These are phyloP conservation scores for Mercurialis annua DNA, from an alignment of 345 rosid species.

Conservation along the genomic window DNA sequence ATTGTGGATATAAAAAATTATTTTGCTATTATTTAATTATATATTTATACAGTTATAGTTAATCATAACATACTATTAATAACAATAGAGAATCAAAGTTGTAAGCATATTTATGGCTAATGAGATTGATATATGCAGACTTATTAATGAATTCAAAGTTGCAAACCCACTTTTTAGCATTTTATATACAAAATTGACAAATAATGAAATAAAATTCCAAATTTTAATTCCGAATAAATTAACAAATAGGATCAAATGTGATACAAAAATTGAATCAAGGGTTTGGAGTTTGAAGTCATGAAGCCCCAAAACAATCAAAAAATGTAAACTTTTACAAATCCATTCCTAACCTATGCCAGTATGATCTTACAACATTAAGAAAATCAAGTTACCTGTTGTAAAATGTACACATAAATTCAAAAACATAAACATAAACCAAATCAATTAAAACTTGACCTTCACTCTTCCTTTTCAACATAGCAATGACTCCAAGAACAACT, in stretches of 20 bases:
- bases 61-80: no score
- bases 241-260: not conserved
- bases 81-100: no score
- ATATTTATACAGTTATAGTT: no score
- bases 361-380: conserved; percentile 8
- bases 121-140: no score
- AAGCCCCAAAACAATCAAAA: conserved; percentile 17
- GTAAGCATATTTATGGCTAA: no score
- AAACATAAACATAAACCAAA: not conserved
- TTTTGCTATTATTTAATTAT: no score
- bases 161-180: no score
- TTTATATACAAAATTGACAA: no score
- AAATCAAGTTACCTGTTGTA: not conserved
- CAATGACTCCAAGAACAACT: conserved; percentile 48
- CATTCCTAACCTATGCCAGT: not conserved
- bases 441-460: not conserved
- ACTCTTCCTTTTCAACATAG: conserved; percentile 28
- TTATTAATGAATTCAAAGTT: no score
- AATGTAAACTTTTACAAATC: not conserved
- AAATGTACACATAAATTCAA: not conserved
- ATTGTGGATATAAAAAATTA: no score
- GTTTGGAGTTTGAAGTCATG: not conserved
- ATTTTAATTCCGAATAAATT: not conserved
- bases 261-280: conserved; percentile 21
- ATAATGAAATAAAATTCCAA: no score